Conservation (phyloP, 768 basidiomycete genomes). For the Lentinula aciculospora region DNA sequence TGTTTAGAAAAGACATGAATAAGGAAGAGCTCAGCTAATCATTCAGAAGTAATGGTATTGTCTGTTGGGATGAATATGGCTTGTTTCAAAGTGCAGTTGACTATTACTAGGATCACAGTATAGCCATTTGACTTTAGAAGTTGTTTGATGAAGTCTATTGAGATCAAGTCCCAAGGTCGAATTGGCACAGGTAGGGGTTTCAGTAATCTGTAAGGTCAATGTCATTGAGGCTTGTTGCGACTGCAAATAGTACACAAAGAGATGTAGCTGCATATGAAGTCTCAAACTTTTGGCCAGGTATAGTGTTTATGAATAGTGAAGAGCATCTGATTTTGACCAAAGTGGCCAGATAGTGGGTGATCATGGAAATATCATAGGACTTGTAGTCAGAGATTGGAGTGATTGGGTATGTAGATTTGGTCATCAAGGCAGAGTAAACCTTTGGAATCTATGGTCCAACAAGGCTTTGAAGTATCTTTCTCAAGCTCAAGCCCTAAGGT, state of each 20-base stretch:
- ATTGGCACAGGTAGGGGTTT: constrained; percentile 17
- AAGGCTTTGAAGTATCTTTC: no score
- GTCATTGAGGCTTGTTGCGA: constrained; percentile 13
- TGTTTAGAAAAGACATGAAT: constrained; percentile 17
- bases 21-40: constrained; percentile 9
- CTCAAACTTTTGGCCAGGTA: not conserved
- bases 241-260: no score
- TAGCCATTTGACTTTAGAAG: constrained; percentile 15
- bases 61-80: constrained; percentile 11
- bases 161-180: constrained; percentile 16
- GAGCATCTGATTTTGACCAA: constrained; percentile 19
- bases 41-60: constrained; percentile 7
- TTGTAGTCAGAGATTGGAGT: constrained; percentile 14
- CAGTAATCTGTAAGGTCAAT: constrained; percentile 13
- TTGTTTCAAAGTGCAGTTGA: constrained; percentile 7
- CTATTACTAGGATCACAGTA: constrained; percentile 10
- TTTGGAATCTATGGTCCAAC: no score
- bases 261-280: not conserved
- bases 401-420: constrained; percentile 1
- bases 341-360: constrained; percentile 21
- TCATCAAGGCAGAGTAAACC: no score
- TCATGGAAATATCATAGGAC: constrained; percentile 19
- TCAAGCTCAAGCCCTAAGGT: no score
- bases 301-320: not conserved
- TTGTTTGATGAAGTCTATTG: constrained; percentile 21